These are phyloP conservation scores for Colletotrichum tofieldiae DNA, from an alignment of 2,329 filamentous ascomycete species.

Conservation along the genomic window DNA sequence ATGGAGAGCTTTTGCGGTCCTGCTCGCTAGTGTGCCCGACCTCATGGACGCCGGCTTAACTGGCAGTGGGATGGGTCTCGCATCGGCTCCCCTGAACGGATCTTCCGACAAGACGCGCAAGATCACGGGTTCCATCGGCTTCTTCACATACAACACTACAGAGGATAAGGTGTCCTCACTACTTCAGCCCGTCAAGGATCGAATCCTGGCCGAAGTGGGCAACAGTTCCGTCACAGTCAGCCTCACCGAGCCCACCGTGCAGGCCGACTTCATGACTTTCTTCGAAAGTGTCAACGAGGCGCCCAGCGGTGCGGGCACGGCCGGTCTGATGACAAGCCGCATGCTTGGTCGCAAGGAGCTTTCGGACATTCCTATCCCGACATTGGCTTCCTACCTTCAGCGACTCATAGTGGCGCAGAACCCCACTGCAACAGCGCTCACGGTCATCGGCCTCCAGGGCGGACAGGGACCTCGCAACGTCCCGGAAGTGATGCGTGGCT, in stretches of 20 bases:
- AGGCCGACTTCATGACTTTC: conserved; percentile 25
- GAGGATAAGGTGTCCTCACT: conserved; percentile 13
- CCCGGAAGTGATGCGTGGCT: conserved; percentile 39
- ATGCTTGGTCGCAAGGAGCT: conserved; percentile 43
- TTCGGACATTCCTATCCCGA: conserved; percentile 15
- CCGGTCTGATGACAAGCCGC: conserved; percentile 37
- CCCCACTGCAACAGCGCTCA: conserved; percentile 12
- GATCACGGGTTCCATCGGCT: conserved; percentile 17
- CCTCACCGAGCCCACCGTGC: conserved; percentile 6
- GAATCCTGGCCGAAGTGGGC: conserved; percentile 21
- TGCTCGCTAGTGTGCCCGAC: conserved; percentile 25
- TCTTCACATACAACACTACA: conserved; percentile 30
- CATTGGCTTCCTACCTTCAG: conserved; percentile 34
- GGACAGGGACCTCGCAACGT: conserved; percentile 30
- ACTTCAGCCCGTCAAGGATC: conserved; percentile 18
- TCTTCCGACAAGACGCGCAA: neutral
- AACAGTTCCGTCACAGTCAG: conserved; percentile 25
- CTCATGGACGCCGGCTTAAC: conserved; percentile 31
- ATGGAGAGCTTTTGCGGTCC: conserved; percentile 14
- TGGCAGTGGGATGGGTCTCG: conserved; percentile 1
- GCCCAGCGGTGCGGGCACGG: neutral
- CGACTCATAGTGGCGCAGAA: neutral
- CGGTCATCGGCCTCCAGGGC: conserved; percentile 41
- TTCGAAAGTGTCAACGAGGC: conserved; percentile 29
- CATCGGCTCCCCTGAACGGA: neutral